Conservation (phyloP, 345 rosid genomes). For the Pistacia vera region DNA sequence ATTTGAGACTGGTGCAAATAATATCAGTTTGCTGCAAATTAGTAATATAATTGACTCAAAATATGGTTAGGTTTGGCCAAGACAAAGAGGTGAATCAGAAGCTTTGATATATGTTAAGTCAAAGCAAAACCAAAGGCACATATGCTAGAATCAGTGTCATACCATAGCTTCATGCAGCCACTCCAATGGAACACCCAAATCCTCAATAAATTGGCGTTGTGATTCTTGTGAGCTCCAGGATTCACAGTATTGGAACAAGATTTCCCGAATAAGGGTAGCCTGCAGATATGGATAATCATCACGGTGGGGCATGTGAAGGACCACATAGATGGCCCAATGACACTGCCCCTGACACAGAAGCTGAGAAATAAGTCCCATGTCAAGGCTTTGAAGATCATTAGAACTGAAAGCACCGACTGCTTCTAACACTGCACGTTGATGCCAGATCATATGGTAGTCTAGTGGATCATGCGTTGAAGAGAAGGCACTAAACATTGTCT, state of each 20-base stretch:
- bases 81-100: constrained; percentile 6
- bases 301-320: constrained; percentile 72
- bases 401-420: constrained; percentile 80
- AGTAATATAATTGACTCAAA: background rate
- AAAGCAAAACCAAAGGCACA: constrained; percentile 18
- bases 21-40: background rate
- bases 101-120: constrained; percentile 13
- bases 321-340: constrained; percentile 97
- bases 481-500: constrained; percentile 86
- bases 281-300: constrained; percentile 85
- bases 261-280: constrained; percentile 70
- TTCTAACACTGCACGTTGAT: constrained; percentile 76
- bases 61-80: background rate
- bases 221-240: constrained; percentile 79
- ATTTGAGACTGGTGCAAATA: background rate
- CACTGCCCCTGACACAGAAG: constrained; percentile 75
- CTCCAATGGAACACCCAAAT: constrained; percentile 69
- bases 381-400: constrained; percentile 85
- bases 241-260: constrained; percentile 90
- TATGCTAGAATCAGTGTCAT: constrained; percentile 22
- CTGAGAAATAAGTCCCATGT: constrained; percentile 92
- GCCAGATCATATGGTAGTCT: constrained; percentile 99
- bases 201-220: constrained; percentile 72
- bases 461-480: constrained; percentile 94
- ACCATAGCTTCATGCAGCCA: constrained; percentile 99